Conservation (phyloP, 1,284 basidiomycete species). For the Ustilago lituana region DNA sequence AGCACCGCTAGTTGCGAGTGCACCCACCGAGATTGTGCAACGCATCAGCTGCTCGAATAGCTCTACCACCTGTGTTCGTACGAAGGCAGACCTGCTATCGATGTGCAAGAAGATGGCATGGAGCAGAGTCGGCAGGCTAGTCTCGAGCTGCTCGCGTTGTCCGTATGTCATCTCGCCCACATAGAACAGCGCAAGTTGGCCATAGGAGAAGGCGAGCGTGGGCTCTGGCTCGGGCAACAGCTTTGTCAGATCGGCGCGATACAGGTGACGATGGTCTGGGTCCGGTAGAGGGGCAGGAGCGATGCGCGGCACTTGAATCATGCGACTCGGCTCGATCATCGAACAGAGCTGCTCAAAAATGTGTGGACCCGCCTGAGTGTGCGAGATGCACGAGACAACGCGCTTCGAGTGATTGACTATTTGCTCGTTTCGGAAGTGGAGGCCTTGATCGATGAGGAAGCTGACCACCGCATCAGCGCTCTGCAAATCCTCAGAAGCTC, state of each 20-base stretch:
- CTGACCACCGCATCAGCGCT: constrained; percentile 83
- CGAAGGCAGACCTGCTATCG: constrained; percentile 78
- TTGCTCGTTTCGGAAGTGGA: constrained; percentile 80
- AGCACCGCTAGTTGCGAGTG: constrained; percentile 8
- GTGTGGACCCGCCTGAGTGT: constrained; percentile 77
- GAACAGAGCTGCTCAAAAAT: constrained; percentile 85
- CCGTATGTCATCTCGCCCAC: constrained; percentile 83
- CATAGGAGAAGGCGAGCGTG: constrained; percentile 73
- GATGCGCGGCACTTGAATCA: constrained; percentile 76
- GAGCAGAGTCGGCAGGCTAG: constrained; percentile 79
- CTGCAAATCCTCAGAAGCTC: constrained; percentile 66
- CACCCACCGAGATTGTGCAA: constrained; percentile 37
- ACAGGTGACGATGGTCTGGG: constrained; percentile 64
- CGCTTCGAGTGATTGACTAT: constrained; percentile 83
- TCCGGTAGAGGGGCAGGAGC: constrained; percentile 69
- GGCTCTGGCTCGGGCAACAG: constrained; percentile 41
- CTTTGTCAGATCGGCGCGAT: constrained; percentile 45
- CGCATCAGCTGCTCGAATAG: constrained; percentile 69
- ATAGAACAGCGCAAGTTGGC: constrained; percentile 87
- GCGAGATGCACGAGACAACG: constrained; percentile 84
- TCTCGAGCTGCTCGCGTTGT: constrained; percentile 78
- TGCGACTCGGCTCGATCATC: constrained; percentile 83
- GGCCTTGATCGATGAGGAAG: constrained; percentile 87
- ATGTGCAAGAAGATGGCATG: constrained; percentile 85
- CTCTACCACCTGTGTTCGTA: constrained; percentile 79